Percentiles rank a stretch among this genome's conserved stretches.
Evolutionary conservation across 2,329 filamentous ascomycete genomes (phyloP).

Genomic region (Myriosclerotinia scirpicola): DNA sequence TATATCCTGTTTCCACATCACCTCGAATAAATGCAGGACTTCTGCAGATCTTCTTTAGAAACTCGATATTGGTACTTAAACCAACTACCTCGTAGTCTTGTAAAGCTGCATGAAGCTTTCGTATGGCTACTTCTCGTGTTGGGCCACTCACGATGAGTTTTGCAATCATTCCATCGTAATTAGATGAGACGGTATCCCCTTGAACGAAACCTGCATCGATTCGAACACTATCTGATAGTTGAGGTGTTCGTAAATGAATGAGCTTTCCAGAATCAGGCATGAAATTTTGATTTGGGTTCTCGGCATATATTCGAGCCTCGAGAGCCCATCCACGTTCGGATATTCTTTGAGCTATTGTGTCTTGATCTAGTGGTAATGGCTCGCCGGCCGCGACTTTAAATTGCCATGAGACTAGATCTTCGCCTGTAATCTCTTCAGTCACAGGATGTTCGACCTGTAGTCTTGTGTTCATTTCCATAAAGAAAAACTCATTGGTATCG

Average conservation of each 20-base stretch:
- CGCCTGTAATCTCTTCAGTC: constrained; percentile 74
- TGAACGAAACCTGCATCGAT: constrained; percentile 92
- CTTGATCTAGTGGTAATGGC: constrained; percentile 64
- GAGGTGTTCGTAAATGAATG: constrained; percentile 76
- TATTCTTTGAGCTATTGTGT: constrained; percentile 68
- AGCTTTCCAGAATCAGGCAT: constrained; percentile 90
- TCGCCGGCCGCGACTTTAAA: constrained; percentile 77
- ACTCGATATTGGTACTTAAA: constrained; percentile 93
- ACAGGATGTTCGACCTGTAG: constrained; percentile 97
- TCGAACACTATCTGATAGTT: constrained; percentile 68
- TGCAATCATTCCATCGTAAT: constrained; percentile 98
- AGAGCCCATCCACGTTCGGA: constrained; percentile 78
- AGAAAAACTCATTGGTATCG: constrained; percentile 76
- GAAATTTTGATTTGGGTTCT: constrained; percentile 89
- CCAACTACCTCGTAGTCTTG: constrained; percentile 91
- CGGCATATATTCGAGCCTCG: constrained; percentile 94
- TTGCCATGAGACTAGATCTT: constrained; percentile 91
- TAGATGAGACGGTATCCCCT: constrained; percentile 88
- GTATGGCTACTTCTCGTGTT: constrained; percentile 76
- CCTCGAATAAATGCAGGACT: constrained; percentile 81
- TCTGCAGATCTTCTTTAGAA: constrained; percentile 82
- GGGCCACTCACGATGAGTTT: constrained; percentile 90
- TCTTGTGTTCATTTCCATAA: constrained; percentile 82
- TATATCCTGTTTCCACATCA: constrained; percentile 94
- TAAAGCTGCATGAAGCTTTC: constrained; percentile 76